Conservation (phyloP, 345 rosid species). For the Xanthoceras sorbifolium region DNA sequence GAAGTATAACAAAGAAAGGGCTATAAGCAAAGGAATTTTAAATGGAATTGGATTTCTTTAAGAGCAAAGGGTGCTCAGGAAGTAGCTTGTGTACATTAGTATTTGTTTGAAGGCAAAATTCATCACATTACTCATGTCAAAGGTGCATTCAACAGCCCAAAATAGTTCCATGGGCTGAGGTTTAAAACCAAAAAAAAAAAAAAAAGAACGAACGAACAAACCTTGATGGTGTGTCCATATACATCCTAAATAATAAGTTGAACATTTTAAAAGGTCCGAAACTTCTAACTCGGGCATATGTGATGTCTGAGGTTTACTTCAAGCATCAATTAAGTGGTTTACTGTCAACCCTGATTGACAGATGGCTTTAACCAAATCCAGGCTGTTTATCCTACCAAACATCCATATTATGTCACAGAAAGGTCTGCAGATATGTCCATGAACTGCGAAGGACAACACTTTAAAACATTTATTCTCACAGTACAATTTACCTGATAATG, state of each 20-base stretch:
- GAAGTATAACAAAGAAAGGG: background rate
- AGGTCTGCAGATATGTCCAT: background rate
- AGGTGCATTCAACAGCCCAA: background rate
- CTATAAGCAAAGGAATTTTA: slow-evolving; percentile 8
- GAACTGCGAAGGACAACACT: background rate
- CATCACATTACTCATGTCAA: background rate
- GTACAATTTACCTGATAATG: slow-evolving; percentile 46
- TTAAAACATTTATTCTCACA: background rate
- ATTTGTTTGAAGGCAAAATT: background rate
- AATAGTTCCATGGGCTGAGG: background rate
- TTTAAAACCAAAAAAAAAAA: background rate
- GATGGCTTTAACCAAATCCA: slow-evolving; percentile 6
- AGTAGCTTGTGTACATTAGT: background rate
- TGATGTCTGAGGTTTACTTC: background rate
- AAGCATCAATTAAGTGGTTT: background rate
- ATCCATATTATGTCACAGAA: background rate
- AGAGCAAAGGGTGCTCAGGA: background rate
- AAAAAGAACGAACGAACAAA: background rate
- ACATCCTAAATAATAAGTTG: background rate
- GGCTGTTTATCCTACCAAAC: background rate
- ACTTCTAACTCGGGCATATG: background rate
- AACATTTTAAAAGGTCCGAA: background rate
- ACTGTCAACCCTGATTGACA: background rate
- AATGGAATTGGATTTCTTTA: background rate
- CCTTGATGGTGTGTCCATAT: background rate